phyloP scores from a whole-genome alignment of 305 asterid genomes.

The Fraxinus dipetala region DNA sequence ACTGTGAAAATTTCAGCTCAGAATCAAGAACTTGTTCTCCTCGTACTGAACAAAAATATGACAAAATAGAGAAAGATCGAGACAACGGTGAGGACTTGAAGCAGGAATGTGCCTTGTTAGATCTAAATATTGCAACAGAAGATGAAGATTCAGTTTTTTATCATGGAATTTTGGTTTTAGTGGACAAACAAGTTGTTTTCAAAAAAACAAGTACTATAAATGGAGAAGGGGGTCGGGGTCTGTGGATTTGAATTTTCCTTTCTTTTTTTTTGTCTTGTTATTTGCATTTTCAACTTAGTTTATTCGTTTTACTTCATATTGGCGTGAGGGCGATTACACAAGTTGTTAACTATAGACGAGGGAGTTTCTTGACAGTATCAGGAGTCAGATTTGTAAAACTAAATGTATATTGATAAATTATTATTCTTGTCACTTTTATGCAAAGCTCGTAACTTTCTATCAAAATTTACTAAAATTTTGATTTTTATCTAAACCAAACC shows the following conservation, averaged over 20 bases:
- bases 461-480: background rate
- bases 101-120: constrained; percentile 36
- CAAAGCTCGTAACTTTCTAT: background rate
- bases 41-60: background rate
- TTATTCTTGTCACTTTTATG: background rate
- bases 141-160: constrained; percentile 31
- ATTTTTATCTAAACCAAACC: too few species aligned
- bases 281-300: background rate
- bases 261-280: background rate
- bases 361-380: background rate
- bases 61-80: constrained; percentile 17
- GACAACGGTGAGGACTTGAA: constrained; percentile 1
- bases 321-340: constrained; percentile 34
- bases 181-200: constrained; percentile 56
- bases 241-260: background rate
- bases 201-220: constrained; percentile 47
- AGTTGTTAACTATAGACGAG: constrained; percentile 8
- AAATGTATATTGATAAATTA: constrained; percentile 16
- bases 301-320: constrained; percentile 19
- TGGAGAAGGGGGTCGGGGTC: constrained; percentile 7
- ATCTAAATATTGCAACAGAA: constrained; percentile 62
- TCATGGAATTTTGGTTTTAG: constrained; percentile 42
- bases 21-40: constrained; percentile 34
- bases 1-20: constrained; percentile 36
- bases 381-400: background rate